These are phyloP conservation scores for Fusarium mexicanum DNA, from an alignment of 2,329 filamentous ascomycete genomes.

Conservation along the genomic window DNA sequence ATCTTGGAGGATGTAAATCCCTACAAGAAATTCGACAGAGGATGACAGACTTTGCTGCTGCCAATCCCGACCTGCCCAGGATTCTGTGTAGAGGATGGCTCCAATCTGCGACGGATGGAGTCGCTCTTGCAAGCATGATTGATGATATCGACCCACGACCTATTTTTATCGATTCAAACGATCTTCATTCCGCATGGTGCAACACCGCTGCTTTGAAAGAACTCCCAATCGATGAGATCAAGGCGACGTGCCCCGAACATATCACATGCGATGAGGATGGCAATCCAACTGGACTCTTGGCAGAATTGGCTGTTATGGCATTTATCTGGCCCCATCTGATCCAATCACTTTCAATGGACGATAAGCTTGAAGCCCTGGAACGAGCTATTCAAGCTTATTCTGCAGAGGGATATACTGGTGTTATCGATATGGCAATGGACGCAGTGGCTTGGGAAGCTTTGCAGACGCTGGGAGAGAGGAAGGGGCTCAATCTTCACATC, in stretches of 20 bases:
- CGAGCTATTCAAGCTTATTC: constrained; percentile 57
- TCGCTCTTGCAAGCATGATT: constrained; percentile 51
- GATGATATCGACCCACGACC: constrained; percentile 60
- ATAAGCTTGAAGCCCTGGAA: constrained; percentile 54
- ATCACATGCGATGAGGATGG: constrained; percentile 56
- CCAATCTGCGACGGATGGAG: constrained; percentile 49
- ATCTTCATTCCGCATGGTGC: constrained; percentile 63
- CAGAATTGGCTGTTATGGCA: constrained; percentile 55
- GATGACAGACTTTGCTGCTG: constrained; percentile 52
- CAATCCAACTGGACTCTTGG: constrained; percentile 56
- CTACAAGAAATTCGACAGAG: constrained; percentile 55
- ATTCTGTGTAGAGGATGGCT: constrained; percentile 62
- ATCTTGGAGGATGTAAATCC: constrained; percentile 53
- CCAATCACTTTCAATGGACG: constrained; percentile 51
- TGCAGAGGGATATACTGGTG: constrained; percentile 57
- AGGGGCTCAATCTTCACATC: constrained; percentile 52
- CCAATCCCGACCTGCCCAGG: constrained; percentile 53
- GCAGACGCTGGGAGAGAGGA: constrained; percentile 48
- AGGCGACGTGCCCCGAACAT: constrained; percentile 55
- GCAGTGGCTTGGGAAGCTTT: constrained; percentile 57
- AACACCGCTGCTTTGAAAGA: constrained; percentile 58
- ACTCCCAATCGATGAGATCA: constrained; percentile 53
- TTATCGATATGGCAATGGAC: constrained; percentile 66
- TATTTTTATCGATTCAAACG: constrained; percentile 61
- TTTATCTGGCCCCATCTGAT: constrained; percentile 61